phyloP scores from a whole-genome alignment of 805 yeast genomes.

The Phaffomyces opuntiae region DNA sequence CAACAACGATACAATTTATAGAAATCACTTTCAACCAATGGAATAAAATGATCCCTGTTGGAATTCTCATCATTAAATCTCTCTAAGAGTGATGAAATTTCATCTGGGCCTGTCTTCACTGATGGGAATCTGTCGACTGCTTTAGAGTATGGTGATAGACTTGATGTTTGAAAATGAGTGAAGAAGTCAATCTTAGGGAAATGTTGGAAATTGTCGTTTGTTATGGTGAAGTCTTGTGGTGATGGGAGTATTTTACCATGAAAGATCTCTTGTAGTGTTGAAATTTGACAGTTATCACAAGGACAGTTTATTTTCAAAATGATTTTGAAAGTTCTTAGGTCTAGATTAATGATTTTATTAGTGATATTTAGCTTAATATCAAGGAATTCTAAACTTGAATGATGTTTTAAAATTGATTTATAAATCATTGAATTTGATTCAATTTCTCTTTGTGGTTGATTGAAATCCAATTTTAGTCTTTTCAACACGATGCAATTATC shows the following conservation, averaged over 20 bases:
- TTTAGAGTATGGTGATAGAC: conserved; percentile 34
- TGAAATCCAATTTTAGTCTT: conserved; percentile 34
- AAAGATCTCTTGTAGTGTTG: conserved; percentile 25
- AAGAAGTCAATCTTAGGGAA: conserved; percentile 30
- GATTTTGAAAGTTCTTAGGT: conserved; percentile 12
- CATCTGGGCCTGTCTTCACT: conserved; percentile 35
- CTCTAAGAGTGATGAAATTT: conserved; percentile 23
- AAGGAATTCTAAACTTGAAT: conserved; percentile 29
- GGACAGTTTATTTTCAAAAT: conserved; percentile 13
- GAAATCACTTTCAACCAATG: conserved; percentile 27
- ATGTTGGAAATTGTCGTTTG: conserved; percentile 22
- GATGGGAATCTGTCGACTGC: conserved; percentile 37
- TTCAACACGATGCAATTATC: conserved; percentile 25
- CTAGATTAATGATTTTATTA: conserved; percentile 14
- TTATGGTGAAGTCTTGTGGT: conserved; percentile 23
- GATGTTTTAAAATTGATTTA: conserved; percentile 26
- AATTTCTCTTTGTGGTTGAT: conserved; percentile 28
- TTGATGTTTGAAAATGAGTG: conserved; percentile 28
- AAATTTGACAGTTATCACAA: conserved; percentile 15
- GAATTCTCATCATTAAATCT: conserved; percentile 21
- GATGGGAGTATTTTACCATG: conserved; percentile 27
- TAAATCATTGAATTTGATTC: conserved; percentile 28
- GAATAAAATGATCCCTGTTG: conserved; percentile 18
- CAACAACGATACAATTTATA: conserved; percentile 29
- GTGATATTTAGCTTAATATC: conserved; percentile 28